Percentiles rank a stretch among this genome's conserved stretches.
These are phyloP conservation scores for Nannochloropsis gaditana DNA, from an alignment of 108 stramenopile species.

Conservation along the genomic window DNA sequence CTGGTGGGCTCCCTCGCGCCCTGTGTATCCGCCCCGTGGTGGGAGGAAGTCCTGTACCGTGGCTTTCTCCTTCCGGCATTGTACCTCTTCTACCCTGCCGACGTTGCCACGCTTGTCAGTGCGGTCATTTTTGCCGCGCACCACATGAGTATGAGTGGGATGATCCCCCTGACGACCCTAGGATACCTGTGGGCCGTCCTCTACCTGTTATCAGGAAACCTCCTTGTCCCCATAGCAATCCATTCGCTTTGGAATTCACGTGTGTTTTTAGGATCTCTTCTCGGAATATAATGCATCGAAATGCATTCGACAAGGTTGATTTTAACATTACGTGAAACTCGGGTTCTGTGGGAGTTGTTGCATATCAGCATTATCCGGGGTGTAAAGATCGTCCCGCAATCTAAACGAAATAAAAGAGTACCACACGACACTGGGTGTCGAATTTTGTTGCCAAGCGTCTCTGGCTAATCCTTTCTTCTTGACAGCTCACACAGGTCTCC, in stretches of 20 bases:
- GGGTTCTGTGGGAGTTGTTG: no score
- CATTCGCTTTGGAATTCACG: constrained; percentile 89
- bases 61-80: constrained; percentile 58
- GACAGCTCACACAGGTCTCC: no score
- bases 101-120: constrained; percentile 63
- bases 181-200: constrained; percentile 78
- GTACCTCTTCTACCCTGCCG: constrained; percentile 63
- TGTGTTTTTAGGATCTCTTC: constrained; percentile 78
- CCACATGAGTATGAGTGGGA: constrained; percentile 69
- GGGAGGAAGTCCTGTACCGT: constrained; percentile 69
- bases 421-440: no score
- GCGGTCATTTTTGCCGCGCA: constrained; percentile 74
- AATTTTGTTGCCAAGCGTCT: no score
- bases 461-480: no score
- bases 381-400: no score
- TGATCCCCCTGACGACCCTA: constrained; percentile 73
- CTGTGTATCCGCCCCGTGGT: constrained; percentile 73
- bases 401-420: no score
- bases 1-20: constrained; percentile 83
- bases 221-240: constrained; percentile 73
- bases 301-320: no score
- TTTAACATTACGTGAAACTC: no score
- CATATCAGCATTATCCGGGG: no score
- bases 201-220: constrained; percentile 71
- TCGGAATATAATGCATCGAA: constrained; percentile 63